Evolutionary conservation across 805 yeast genomes (phyloP).

Genomic region (Ogataea ganodermae): DNA sequence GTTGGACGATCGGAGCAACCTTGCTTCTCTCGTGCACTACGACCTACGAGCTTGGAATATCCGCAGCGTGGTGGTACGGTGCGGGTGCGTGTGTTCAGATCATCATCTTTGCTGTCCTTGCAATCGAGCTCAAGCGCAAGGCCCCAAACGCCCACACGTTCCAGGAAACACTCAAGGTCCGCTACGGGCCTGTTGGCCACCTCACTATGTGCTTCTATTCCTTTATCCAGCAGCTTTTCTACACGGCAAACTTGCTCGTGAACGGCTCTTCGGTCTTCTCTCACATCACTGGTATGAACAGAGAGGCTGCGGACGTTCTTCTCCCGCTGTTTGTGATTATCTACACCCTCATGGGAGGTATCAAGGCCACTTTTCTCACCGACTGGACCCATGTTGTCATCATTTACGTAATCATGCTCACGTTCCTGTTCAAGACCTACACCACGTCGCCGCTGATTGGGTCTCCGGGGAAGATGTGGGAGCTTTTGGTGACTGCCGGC

Average conservation of each 20-base stretch:
- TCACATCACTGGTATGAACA: constrained; percentile 37
- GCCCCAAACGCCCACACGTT: constrained; percentile 41
- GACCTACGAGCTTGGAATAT: constrained; percentile 37
- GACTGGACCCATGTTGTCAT: constrained; percentile 43
- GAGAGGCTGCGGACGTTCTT: constrained; percentile 37
- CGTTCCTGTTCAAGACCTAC: constrained; percentile 32
- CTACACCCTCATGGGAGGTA: constrained; percentile 43
- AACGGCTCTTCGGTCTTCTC: constrained; percentile 38
- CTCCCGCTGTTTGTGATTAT: constrained; percentile 40
- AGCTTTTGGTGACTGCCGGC: constrained; percentile 33
- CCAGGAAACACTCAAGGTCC: constrained; percentile 34
- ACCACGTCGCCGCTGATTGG: constrained; percentile 35
- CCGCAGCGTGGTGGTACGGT: constrained; percentile 40
- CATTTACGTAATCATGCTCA: constrained; percentile 35
- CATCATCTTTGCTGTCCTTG: constrained; percentile 34
- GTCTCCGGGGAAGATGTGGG: constrained; percentile 39
- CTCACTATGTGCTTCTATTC: constrained; percentile 30
- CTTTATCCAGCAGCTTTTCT: constrained; percentile 30
- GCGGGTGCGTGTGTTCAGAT: constrained; percentile 40
- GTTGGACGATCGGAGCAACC: constrained; percentile 40
- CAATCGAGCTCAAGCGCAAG: constrained; percentile 37
- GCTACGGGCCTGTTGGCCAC: constrained; percentile 37
- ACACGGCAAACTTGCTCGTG: constrained; percentile 37
- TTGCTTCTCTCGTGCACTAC: constrained; percentile 33
- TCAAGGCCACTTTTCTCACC: constrained; percentile 43